These are phyloP conservation scores for Chaetomium strumarium DNA, from an alignment of 2,329 filamentous ascomycete species.

Conservation along the genomic window DNA sequence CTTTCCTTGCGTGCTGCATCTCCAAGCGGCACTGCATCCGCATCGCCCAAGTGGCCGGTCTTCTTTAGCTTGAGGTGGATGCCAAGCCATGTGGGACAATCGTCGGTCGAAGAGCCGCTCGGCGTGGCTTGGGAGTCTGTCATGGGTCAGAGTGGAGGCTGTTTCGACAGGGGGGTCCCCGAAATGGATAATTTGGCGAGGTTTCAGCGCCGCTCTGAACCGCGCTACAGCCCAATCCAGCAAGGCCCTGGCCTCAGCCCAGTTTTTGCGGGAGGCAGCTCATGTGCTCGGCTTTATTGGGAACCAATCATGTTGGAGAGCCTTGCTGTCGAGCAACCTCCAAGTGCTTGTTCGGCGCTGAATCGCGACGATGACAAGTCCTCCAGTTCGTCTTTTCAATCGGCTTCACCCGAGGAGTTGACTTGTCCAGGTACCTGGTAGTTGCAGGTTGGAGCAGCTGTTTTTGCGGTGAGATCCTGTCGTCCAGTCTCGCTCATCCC, in stretches of 20 bases:
- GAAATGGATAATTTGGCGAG: conserved; percentile 24
- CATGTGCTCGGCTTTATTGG: conserved; percentile 7
- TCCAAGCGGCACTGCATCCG: conserved; percentile 4
- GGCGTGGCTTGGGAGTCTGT: conserved; percentile 9
- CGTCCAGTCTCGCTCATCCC: neutral
- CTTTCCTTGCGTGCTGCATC: neutral
- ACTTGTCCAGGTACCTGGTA: too few relatives aligned
- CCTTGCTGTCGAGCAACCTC: conserved; percentile 10
- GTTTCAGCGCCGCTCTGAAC: conserved; percentile 26
- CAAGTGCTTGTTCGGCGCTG: conserved; percentile 13
- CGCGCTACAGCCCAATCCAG: conserved; percentile 16
- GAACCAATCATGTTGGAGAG: conserved; percentile 13
- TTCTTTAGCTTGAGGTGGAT: neutral
- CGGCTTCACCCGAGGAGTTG: conserved; percentile 3
- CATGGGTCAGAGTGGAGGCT: conserved; percentile 1
- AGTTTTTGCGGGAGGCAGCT: conserved; percentile 22
- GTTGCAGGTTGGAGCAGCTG: neutral
- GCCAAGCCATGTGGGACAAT: neutral
- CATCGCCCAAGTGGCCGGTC: neutral
- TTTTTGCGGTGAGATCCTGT: conserved; percentile 4
- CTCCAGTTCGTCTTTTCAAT: conserved; percentile 1
- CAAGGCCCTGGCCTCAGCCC: conserved; percentile 8
- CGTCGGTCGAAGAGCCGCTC: neutral
- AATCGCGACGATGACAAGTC: conserved; percentile 6
- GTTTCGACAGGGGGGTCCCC: conserved; percentile 11